Conservation (phyloP, 768 basidiomycete species). For the Pleurotus ostreatus region DNA sequence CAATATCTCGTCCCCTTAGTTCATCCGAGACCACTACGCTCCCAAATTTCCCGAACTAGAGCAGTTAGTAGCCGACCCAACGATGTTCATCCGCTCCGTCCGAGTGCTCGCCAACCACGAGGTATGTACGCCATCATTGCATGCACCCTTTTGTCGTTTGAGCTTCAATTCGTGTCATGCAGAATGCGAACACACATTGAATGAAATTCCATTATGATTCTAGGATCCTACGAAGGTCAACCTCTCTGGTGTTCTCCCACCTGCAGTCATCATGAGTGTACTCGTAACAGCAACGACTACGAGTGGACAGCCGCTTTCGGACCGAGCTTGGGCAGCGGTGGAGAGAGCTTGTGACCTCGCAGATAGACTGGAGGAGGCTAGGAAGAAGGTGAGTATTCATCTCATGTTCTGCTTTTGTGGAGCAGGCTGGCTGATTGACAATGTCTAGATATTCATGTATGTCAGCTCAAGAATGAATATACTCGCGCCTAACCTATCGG, state of each 20-base stretch:
- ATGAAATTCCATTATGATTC: constrained; percentile 8
- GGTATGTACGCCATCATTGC: constrained; percentile 32
- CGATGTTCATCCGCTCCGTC: constrained; percentile 90
- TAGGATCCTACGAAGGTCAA: constrained; percentile 88
- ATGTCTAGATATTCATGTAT: constrained; percentile 88
- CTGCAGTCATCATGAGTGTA: constrained; percentile 94
- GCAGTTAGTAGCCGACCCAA: constrained; percentile 87
- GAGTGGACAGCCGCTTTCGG: constrained; percentile 66
- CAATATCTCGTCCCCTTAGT: constrained; percentile 40
- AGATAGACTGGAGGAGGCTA: constrained; percentile 81
- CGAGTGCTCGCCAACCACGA: constrained; percentile 82
- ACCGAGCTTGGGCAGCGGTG: constrained; percentile 75
- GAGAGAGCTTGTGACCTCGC: constrained; percentile 86
- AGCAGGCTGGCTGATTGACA: neutral
- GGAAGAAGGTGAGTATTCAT: constrained; percentile 63
- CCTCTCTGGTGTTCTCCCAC: constrained; percentile 72
- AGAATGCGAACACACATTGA: constrained; percentile 2
- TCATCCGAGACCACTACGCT: constrained; percentile 96
- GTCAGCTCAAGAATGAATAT: constrained; percentile 99
- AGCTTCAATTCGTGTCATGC: neutral
- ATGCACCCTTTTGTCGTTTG: neutral
- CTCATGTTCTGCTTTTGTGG: too few species aligned
- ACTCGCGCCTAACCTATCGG: constrained; percentile 96
- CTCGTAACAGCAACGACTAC: constrained; percentile 94
- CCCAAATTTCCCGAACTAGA: constrained; percentile 96